These are phyloP conservation scores for Viola odorata DNA, from an alignment of 345 rosid genomes.

Conservation along the genomic window DNA sequence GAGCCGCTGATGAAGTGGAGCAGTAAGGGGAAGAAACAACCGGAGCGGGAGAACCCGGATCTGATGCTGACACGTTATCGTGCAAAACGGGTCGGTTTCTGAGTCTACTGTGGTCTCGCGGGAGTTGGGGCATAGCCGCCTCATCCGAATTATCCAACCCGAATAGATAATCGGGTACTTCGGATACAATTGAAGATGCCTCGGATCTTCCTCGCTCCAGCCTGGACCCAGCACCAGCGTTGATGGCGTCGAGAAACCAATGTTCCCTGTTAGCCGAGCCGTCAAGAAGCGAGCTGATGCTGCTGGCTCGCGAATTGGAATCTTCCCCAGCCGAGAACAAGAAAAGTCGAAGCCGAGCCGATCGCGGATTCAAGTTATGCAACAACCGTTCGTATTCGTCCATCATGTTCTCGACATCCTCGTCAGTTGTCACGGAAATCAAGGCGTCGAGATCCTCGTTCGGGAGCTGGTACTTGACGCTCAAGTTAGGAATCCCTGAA, in stretches of 20 bases:
- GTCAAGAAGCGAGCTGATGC: conserved; percentile 81
- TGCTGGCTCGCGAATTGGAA: conserved; percentile 58
- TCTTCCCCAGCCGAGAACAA: conserved; percentile 41
- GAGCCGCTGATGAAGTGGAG: conserved; percentile 55
- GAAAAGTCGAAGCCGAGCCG: conserved; percentile 81
- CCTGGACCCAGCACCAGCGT: conserved; percentile 39
- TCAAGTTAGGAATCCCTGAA: conserved; percentile 53
- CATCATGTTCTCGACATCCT: conserved; percentile 96
- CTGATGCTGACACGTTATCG: conserved; percentile 63
- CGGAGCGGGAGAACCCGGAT: conserved; percentile 87
- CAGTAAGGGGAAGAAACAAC: conserved; percentile 61
- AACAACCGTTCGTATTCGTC: conserved; percentile 87
- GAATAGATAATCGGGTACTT: conserved; percentile 83
- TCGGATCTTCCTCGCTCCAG: conserved; percentile 80
- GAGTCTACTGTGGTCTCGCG: conserved; percentile 40
- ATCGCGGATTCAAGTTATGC: conserved; percentile 57
- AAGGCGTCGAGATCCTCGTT: conserved; percentile 94
- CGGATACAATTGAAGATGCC: conserved; percentile 79
- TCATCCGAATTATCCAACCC: conserved; percentile 81
- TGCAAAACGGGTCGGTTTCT: conserved; percentile 35
- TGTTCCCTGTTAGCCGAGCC: conserved; percentile 77
- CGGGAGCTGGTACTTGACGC: conserved; percentile 90
- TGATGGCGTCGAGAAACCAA: conserved; percentile 90
- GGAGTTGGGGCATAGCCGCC: conserved; percentile 15
- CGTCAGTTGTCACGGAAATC: conserved; percentile 89